Base-by-base conservation (phyloP, 78 protist species). In the Neovahlkampfia damariscottae region DNA sequence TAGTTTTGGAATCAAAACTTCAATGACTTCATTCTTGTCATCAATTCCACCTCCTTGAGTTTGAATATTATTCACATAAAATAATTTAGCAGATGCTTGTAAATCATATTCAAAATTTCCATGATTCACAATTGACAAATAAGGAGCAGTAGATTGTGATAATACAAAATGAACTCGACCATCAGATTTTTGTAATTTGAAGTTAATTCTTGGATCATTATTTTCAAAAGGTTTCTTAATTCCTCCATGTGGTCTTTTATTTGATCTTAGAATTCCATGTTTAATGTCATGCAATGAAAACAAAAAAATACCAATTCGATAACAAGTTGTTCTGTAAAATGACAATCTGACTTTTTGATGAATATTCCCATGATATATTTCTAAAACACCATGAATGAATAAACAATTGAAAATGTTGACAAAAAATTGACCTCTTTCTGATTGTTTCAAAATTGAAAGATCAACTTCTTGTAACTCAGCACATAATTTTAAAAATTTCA, bases 261-360 rank as follows among this genome's bases (percentile, higher is more conserved):
- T 69, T 10, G 68, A 69, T 19, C 72, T 19, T 69, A 69, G 72
- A 28, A 69, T 69, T 19, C 72, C 72, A 19, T 69, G 68, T 69
- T 19, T 69, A 19, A 69, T 69, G 72, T 69, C 72, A 28, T 19
- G 19, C 68, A 69, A 28, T 19, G 72, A 30, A 69, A 69, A 69
- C 19, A 19, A 19, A 19, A 10, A 19, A 19, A 19, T 28, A 10
- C 72, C 72, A 69, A 69, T 28, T 31, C 19, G 19, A 69, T 69
- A 69, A 19, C 67, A 19, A 19, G 19, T 30, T 19, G 68, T 69
- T 19, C 19, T 19, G 19, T 69, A 69, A 28, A 69, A 69, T 10
- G 10, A 19, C 19, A 19, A 19, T n/a, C 10, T 69, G 67, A 10
- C 72, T 28, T 10, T 19, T 31, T 19, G 67, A 69, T n/a, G 68